Evolutionary conservation across 2,329 filamentous ascomycete genomes (phyloP).

Genomic region (Penicillium sp.): DNA sequence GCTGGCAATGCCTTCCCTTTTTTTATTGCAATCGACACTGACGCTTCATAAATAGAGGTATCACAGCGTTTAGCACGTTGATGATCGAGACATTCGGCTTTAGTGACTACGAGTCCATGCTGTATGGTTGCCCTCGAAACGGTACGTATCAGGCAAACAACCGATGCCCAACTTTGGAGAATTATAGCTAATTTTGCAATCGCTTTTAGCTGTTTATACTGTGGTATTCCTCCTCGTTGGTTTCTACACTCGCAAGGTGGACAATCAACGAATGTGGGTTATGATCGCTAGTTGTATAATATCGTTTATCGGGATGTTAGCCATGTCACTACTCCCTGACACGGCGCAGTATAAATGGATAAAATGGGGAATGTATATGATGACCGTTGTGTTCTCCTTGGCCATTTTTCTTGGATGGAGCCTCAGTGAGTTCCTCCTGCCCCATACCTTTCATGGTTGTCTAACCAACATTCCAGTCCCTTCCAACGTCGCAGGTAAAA

Average conservation of each 20-base stretch:
- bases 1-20: not conserved
- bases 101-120: constrained; percentile 28
- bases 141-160: constrained; percentile 25
- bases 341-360: constrained; percentile 29
- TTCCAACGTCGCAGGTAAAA: constrained; percentile 45
- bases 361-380: constrained; percentile 35
- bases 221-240: not conserved
- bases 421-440: constrained; percentile 16
- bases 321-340: constrained; percentile 32
- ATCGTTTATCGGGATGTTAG: constrained; percentile 32
- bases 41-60: constrained; percentile 6
- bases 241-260: not conserved
- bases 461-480: constrained; percentile 26
- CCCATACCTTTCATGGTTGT: not conserved
- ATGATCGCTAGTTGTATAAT: constrained; percentile 18
- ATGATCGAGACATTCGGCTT: constrained; percentile 23
- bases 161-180: not conserved
- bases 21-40: not conserved
- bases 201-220: not conserved
- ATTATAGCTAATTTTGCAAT: too few relatives aligned
- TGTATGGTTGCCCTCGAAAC: constrained; percentile 28
- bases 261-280: not conserved
- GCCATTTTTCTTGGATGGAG: constrained; percentile 32
- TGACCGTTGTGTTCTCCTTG: constrained; percentile 29
- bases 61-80: constrained; percentile 14